Evolutionary conservation across 768 basidiomycete genomes (phyloP).

Genomic region (Rubroboletus satanas): DNA sequence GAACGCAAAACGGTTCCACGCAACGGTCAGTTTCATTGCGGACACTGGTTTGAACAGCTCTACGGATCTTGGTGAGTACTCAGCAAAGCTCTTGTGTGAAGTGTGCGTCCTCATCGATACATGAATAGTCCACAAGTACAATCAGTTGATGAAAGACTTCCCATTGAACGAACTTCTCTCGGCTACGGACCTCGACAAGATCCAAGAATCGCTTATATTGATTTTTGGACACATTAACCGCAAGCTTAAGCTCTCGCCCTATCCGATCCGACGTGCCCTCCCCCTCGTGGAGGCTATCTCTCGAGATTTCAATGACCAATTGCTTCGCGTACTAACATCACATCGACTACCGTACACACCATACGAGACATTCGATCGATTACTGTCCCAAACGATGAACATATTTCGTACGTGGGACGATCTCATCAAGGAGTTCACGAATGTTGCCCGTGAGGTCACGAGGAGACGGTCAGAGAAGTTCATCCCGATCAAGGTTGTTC

Average conservation of each 20-base stretch:
- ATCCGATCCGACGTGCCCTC: conserved; percentile 92
- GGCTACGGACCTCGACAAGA: conserved; percentile 93
- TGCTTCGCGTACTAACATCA: conserved; percentile 84
- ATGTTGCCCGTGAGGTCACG: conserved; percentile 89
- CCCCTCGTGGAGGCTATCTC: conserved; percentile 98
- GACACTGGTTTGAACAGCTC: conserved; percentile 97
- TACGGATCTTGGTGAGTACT: conserved; percentile 69
- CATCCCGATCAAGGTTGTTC: conserved; percentile 91
- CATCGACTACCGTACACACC: conserved; percentile 92
- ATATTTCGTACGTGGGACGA: conserved; percentile 91
- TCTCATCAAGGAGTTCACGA: conserved; percentile 86
- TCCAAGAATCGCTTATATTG: conserved; percentile 80
- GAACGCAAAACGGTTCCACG: conserved; percentile 95
- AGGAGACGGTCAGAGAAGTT: conserved; percentile 87
- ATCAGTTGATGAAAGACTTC: conserved; percentile 98
- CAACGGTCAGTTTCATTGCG: conserved; percentile 95
- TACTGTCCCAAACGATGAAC: conserved; percentile 67
- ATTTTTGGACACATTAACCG: conserved; percentile 95
- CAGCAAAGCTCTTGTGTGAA: not conserved
- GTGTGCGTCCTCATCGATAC: not conserved
- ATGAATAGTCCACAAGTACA: conserved; percentile 89
- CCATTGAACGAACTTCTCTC: conserved; percentile 95
- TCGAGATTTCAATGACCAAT: conserved; percentile 93
- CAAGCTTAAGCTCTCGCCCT: conserved; percentile 93
- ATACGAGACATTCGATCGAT: conserved; percentile 89